Evolutionary conservation across 1,284 basidiomycete species (phyloP).

Genomic region (Melampsora americana): DNA sequence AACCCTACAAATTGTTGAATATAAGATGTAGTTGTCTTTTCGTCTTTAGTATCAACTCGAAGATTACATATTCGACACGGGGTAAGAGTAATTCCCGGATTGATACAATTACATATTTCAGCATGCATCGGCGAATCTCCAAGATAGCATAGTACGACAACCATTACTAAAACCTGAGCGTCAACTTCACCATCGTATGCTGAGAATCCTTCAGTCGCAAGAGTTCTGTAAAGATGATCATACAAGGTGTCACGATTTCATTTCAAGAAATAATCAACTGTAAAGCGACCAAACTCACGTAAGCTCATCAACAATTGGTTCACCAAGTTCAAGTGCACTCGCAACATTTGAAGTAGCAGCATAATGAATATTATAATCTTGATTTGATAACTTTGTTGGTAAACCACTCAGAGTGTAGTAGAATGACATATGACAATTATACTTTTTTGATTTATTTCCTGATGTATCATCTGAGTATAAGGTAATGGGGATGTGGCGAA

Average conservation of each 20-base stretch:
- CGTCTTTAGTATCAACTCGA: not conserved
- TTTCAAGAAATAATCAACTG: not conserved
- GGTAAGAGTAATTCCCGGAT: not conserved
- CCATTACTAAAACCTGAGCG: not conserved
- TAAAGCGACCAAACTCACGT: not conserved
- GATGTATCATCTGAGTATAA: slow-evolving; percentile 31
- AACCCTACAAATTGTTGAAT: not conserved
- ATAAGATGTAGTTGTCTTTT: not conserved
- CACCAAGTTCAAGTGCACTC: not conserved
- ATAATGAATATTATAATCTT: too few species aligned
- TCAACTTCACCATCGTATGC: too few species aligned
- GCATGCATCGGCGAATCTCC: not conserved
- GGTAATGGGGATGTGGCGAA: too few species aligned
- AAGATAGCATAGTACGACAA: not conserved
- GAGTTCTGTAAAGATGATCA: not conserved
- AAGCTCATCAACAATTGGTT: not conserved
- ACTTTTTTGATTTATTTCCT: slow-evolving; percentile 25
- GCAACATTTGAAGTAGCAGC: not conserved
- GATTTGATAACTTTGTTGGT: too few species aligned
- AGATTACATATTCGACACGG: not conserved
- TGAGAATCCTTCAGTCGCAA: too few species aligned
- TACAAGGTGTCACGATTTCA: not conserved
- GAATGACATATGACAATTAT: not conserved
- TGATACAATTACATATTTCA: not conserved
- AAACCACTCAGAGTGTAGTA: slow-evolving; percentile 20